phyloP scores from a whole-genome alignment of 164 flowering plant genomes.

The Macadamia tetraphylla region DNA sequence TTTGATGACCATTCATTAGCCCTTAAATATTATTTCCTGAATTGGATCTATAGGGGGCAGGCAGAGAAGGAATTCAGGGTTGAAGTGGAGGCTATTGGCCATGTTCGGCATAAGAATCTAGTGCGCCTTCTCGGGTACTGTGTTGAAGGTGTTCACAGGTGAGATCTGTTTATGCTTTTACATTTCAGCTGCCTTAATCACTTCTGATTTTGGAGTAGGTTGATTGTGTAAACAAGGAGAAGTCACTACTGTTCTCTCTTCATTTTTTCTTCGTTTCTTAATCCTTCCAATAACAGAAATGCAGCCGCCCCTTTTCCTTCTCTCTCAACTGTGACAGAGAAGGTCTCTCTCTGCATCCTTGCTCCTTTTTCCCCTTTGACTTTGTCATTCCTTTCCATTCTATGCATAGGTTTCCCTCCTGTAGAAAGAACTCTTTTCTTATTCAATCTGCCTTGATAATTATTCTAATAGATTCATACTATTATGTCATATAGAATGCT shows the following conservation, averaged over 20 bases:
- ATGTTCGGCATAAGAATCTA: conserved; percentile 4
- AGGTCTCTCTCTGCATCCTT: too few species aligned
- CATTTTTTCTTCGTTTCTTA: too few species aligned
- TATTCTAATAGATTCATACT: not conserved
- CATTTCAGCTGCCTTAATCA: not conserved
- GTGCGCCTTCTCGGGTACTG: conserved; percentile 4
- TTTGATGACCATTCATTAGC: not conserved
- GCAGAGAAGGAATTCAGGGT: conserved; percentile 5
- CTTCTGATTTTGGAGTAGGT: not conserved
- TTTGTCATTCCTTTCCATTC: not conserved
- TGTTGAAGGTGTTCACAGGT: conserved; percentile 3
- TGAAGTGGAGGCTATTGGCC: conserved; percentile 7
- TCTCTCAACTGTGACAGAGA: too few species aligned
- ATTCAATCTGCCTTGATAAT: not conserved
- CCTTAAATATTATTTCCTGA: not conserved
- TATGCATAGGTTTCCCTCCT: too few species aligned
- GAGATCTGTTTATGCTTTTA: not conserved
- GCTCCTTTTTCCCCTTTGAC: not conserved
- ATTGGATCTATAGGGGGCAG: conserved; percentile 1
- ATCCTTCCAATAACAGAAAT: too few species aligned
- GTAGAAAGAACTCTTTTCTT: not conserved
- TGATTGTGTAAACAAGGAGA: not conserved
- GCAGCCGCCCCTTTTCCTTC: too few species aligned
- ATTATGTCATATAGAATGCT: conserved; percentile 15
- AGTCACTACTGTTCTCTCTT: not conserved